Evolutionary conservation across 139 green algal genomes (phyloP).

Genomic region (Chlorella vulgaris): DNA sequence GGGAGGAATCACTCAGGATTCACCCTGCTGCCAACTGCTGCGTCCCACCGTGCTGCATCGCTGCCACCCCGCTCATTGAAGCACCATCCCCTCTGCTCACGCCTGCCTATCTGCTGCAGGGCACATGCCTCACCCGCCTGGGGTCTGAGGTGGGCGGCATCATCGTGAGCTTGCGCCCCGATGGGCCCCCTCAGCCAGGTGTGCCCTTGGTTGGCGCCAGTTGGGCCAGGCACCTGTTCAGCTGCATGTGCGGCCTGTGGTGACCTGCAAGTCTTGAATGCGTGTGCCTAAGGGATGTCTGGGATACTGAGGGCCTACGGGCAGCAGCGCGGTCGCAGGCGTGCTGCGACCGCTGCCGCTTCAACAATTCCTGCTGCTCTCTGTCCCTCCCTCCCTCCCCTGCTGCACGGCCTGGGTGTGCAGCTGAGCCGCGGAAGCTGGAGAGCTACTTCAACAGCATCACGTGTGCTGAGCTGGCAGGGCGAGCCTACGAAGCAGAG

Average conservation of each 20-base stretch:
- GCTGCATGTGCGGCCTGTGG: too few relatives aligned
- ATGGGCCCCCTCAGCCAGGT: constrained; percentile 3
- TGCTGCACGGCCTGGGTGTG: too few relatives aligned
- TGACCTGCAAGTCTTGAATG: too few relatives aligned
- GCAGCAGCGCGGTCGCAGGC: too few relatives aligned
- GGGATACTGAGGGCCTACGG: too few relatives aligned
- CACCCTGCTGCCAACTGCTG: background rate
- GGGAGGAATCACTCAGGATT: too few relatives aligned
- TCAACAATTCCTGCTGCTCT: too few relatives aligned
- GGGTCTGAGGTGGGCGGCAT: constrained; percentile 21
- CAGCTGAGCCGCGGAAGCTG: background rate
- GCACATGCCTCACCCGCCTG: constrained; percentile 17
- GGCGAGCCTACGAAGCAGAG: background rate
- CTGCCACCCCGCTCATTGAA: background rate
- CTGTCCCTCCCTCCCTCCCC: too few relatives aligned
- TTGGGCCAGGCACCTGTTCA: too few relatives aligned
- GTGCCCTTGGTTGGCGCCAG: too few relatives aligned
- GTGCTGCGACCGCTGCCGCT: too few relatives aligned
- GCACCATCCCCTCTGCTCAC: background rate
- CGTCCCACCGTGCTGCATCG: background rate
- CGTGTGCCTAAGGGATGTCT: too few relatives aligned
- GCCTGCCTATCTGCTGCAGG: background rate
- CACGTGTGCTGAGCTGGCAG: background rate
- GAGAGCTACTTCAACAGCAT: constrained; percentile 19
- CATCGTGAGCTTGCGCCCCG: constrained; percentile 4